Base-by-base conservation (phyloP, 2,329 filamentous ascomycete genomes). In the Aspergillus sp. region DNA sequence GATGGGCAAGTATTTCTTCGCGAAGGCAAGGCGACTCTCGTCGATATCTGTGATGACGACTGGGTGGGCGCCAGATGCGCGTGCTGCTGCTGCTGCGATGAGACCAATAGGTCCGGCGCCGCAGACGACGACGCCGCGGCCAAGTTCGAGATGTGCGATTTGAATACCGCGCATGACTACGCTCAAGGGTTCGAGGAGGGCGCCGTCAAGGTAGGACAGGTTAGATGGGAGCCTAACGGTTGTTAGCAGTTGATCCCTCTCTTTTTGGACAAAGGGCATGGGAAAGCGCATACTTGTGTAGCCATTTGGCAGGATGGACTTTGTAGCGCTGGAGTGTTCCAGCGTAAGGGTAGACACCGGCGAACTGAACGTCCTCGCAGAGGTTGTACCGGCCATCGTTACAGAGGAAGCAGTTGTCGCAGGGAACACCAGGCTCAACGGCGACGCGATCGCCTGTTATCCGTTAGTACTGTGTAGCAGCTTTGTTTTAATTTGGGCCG, bases 101-200 rank as follows among this genome's bases (percentile, higher is more conserved):
- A 88, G 76, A 0, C 86, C 85, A 53, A 88, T 87, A 1, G 85
- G 85, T 0, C 85, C 85, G 11, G 85, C 85, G 22, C 86, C 85
- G 61, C 83, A 87, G 44, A 88, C 75, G 1, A 87, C 74, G 1
- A 79, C 79, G 5, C 80, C 80, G 1, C 78, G 78, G 18, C 86
- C 85, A 5, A 88, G 76, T 2, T 74, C 75, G 15, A 88, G 71
- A 3, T 78, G 76, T 1, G 81, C 81, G 0, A 77, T 77, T 30
- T 79, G 75, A 57, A 88, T 79, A n/a, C 81, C 86, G 57, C 86
- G 82, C 63, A 88, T 77, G 3, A 84, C 84, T 6, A 89, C 86
- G 17, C 81, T 84, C 6, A 88, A 76, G 2, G 86, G 86, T 62
- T 88, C 86, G 18, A 89, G 80, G 2, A 89, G 79, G 12, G 86